Base-by-base conservation (phyloP, 164 flowering plant species). In the Macadamia tetraphylla region DNA sequence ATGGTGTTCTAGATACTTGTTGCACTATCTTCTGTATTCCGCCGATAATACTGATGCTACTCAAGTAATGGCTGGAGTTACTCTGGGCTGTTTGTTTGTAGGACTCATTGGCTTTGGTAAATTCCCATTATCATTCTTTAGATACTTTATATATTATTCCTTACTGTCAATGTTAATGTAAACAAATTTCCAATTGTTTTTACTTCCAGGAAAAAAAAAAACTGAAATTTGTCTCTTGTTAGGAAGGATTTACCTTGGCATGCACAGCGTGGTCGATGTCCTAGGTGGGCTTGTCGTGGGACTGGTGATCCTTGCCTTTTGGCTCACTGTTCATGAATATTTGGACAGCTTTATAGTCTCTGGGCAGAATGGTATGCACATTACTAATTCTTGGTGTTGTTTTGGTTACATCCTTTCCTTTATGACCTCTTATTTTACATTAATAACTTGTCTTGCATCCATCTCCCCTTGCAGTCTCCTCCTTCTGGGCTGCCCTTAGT, bases 221-320 rank as follows among this genome's bases (percentile, higher is more conserved):
- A 79, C 57, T 71, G 75, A 77, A 35, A 64, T 40, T 66, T 61
- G 35, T 75, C 66, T 57, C 64, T 73, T 84, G 58, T 61, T 78
- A 95, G 99, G 97, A 79, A 88, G 99, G 79, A 85, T 95, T 65
- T 95, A 95, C 83, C 96, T 95, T 40, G 99, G 98, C 66, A 95
- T 95, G 99, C 99, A 95, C 86, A 92, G 97, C 75, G 49, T 80
- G 73, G 67, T 95, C 46, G 99, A 95, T 69, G 67, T 92, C 76
- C 53, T 88, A 18, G 84, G 81, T 65, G 98, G 99, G 32, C 84
- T 95, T 72, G 78, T 74, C 30, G 0, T 92, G 13, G 99, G 99
- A 44, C 63, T 88, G 70, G 70, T 68, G 57, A 84, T 89, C 71
- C 93, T 95, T 70, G 68, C 80, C 61, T 75, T 86, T 52, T 95